Evolutionary conservation across 2,329 filamentous ascomycete genomes (phyloP).

Genomic region (Trichoderma breve): DNA sequence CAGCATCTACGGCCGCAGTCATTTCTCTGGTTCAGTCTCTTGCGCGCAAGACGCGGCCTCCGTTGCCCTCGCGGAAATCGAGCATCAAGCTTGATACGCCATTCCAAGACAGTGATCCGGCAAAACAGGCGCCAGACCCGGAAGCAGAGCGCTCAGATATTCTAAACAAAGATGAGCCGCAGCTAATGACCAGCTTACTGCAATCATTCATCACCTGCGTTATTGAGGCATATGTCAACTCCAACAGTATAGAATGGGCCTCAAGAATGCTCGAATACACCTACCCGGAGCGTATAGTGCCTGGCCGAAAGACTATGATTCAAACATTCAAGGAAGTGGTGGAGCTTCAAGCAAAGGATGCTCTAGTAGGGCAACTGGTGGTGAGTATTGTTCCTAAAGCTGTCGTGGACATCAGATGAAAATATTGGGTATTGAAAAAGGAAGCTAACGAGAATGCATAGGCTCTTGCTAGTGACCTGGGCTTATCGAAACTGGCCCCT

Average conservation of each 20-base stretch:
- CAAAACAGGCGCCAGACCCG: slow-evolving; percentile 59
- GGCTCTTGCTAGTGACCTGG: slow-evolving; percentile 63
- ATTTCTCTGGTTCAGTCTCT: slow-evolving; percentile 70
- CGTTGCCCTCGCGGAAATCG: slow-evolving; percentile 58
- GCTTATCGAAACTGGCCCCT: slow-evolving; percentile 47
- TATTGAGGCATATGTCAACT: slow-evolving; percentile 69
- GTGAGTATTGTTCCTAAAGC: slow-evolving; percentile 41
- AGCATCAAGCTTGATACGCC: slow-evolving; percentile 55
- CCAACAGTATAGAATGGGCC: slow-evolving; percentile 59
- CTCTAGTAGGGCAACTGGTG: slow-evolving; percentile 69
- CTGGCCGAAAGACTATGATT: slow-evolving; percentile 58
- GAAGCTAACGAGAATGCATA: slow-evolving; percentile 28
- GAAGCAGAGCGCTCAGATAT: slow-evolving; percentile 45
- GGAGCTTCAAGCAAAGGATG: slow-evolving; percentile 59
- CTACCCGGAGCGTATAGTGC: slow-evolving; percentile 61
- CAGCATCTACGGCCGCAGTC: slow-evolving; percentile 67
- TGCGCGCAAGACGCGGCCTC: slow-evolving; percentile 63
- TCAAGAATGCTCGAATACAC: slow-evolving; percentile 66
- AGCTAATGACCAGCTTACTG: slow-evolving; percentile 62
- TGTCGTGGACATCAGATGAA: neutral
- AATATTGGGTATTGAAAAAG: neutral
- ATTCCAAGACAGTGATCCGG: slow-evolving; percentile 53
- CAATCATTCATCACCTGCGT: slow-evolving; percentile 78
- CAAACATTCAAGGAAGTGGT: slow-evolving; percentile 65
- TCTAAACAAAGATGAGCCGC: slow-evolving; percentile 53